Evolutionary conservation across 1,139 yeast genomes (phyloP).

Genomic region (Pichia sp.): DNA sequence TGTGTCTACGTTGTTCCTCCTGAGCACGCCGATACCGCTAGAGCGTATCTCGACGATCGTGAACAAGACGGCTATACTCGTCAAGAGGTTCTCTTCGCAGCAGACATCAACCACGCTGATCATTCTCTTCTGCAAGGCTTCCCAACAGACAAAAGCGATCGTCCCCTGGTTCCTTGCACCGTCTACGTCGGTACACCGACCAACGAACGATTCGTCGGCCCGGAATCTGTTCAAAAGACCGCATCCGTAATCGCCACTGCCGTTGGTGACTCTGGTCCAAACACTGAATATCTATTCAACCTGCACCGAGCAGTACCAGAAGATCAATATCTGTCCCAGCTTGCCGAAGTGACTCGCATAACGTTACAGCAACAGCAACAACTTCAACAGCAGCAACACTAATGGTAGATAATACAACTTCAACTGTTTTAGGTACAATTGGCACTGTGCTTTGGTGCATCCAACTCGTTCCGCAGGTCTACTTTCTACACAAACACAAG

Average conservation of each 20-base stretch:
- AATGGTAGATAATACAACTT: slow-evolving; percentile 25
- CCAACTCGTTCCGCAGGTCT: slow-evolving; percentile 46
- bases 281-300: slow-evolving; percentile 58
- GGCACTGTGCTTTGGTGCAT: slow-evolving; percentile 55
- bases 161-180: slow-evolving; percentile 41
- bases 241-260: slow-evolving; percentile 52
- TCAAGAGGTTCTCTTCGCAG: slow-evolving; percentile 53
- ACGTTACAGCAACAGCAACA: too few species aligned
- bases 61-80: slow-evolving; percentile 86
- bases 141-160: not conserved
- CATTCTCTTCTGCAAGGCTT: not conserved
- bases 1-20: slow-evolving; percentile 65
- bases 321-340: slow-evolving; percentile 7
- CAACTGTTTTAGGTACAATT: slow-evolving; percentile 44
- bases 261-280: slow-evolving; percentile 77
- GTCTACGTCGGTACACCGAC: slow-evolving; percentile 82
- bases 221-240: slow-evolving; percentile 52
- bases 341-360: too few species aligned
- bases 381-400: too few species aligned
- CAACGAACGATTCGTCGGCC: slow-evolving; percentile 79
- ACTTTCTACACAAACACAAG: slow-evolving; percentile 39
- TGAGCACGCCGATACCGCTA: slow-evolving; percentile 52
- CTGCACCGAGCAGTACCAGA: slow-evolving; percentile 31
- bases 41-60: slow-evolving; percentile 64
- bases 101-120: slow-evolving; percentile 30